phyloP scores from a whole-genome alignment of 129 eudicot species.

The Saussurea involucrata region DNA sequence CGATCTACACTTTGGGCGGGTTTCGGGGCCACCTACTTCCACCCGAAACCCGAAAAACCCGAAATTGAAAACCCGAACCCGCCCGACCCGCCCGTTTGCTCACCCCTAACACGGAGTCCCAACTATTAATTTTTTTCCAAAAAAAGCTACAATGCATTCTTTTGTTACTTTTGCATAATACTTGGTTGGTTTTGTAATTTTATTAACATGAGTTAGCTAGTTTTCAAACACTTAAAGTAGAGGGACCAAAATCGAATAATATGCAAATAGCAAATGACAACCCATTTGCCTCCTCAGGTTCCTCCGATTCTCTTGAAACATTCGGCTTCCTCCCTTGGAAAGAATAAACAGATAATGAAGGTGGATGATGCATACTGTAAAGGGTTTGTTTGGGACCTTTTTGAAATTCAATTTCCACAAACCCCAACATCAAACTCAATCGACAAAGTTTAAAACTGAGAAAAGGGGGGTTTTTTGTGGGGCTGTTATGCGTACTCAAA shows the following conservation, averaged over 20 bases:
- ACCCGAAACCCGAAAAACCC: no score
- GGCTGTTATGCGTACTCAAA: conserved; percentile 25
- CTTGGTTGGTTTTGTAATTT: neutral
- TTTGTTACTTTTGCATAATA: neutral
- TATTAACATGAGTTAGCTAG: neutral
- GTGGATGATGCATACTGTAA: conserved; percentile 3
- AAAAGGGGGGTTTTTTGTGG: conserved; percentile 20
- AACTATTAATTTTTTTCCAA: no score
- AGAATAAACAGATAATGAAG: conserved; percentile 17
- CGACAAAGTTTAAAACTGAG: neutral
- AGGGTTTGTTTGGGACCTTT: conserved; percentile 34
- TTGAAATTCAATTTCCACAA: conserved; percentile 18
- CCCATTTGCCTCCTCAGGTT: conserved; percentile 43
- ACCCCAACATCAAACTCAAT: conserved; percentile 24
- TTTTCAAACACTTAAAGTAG: neutral
- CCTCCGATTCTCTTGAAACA: conserved; percentile 42
- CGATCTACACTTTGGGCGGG: no score
- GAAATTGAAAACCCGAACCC: no score
- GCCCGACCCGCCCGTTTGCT: no score
- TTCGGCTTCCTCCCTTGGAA: conserved; percentile 16
- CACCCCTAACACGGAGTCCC: no score
- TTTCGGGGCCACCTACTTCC: no score
- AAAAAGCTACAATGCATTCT: neutral
- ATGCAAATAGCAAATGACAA: neutral
- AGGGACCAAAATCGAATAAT: neutral